Evolutionary conservation across 176 grass and related monocot species (phyloP).

Genomic region (Olyra latifolia): DNA sequence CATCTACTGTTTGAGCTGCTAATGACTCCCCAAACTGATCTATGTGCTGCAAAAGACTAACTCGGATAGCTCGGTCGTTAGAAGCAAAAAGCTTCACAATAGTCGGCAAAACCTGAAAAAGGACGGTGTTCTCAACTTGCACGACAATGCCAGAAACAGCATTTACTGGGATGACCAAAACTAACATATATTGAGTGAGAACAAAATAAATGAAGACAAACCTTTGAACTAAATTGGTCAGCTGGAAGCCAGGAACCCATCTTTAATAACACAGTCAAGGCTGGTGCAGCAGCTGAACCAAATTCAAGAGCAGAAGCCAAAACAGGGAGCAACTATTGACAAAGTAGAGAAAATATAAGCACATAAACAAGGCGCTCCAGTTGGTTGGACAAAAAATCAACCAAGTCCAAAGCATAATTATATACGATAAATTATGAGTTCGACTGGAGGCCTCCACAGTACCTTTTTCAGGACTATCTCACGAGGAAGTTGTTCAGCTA

Average conservation of each 20-base stretch:
- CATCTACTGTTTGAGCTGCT: slow-evolving; percentile 90
- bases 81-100: slow-evolving; percentile 98
- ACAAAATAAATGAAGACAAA: slow-evolving; percentile 34
- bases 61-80: slow-evolving; percentile 94
- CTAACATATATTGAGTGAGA: slow-evolving; percentile 3
- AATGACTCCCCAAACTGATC: slow-evolving; percentile 98
- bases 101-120: slow-evolving; percentile 85
- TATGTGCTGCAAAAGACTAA: slow-evolving; percentile 93
- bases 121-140: slow-evolving; percentile 24
- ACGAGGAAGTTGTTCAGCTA: slow-evolving; percentile 93
- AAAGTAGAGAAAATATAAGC: slow-evolving; percentile 30
- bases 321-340: slow-evolving; percentile 80
- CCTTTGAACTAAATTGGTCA: slow-evolving; percentile 91
- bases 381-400: slow-evolving; percentile 7
- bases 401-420: slow-evolving; percentile 21
- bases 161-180: slow-evolving; percentile 10
- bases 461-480: slow-evolving; percentile 99
- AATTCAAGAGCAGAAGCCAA: slow-evolving; percentile 91
- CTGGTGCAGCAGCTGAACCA: slow-evolving; percentile 95
- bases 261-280: slow-evolving; percentile 91
- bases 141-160: neutral
- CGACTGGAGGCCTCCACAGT: slow-evolving; percentile 17
- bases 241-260: slow-evolving; percentile 93
- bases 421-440: neutral
- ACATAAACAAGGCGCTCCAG: neutral